Evolutionary conservation across 179 eudicot genomes (phyloP).

Genomic region (Sideroxylon spinosum): DNA sequence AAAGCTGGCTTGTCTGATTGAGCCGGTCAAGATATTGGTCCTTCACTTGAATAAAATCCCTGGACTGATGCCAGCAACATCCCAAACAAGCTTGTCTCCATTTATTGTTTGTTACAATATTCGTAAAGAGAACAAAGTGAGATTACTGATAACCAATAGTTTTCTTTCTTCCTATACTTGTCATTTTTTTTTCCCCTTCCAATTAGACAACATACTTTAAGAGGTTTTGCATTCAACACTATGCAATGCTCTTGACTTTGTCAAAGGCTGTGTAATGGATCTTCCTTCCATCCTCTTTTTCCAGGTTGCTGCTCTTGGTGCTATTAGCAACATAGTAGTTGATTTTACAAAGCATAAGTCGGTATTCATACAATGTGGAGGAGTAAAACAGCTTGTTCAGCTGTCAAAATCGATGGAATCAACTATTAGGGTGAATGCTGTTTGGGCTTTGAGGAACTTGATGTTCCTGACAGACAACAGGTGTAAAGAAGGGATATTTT

Average conservation of each 20-base stretch:
- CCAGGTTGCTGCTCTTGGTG: conserved; percentile 85
- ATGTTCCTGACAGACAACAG: conserved; percentile 55
- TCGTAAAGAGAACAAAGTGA: neutral
- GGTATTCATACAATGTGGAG: conserved; percentile 62
- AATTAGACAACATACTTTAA: neutral
- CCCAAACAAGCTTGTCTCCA: neutral
- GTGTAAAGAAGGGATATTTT: conserved; percentile 58
- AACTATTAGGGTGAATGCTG: conserved; percentile 63
- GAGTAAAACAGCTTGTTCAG: conserved; percentile 74
- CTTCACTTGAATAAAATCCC: neutral
- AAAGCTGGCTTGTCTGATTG: neutral
- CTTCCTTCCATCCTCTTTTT: conserved; percentile 8
- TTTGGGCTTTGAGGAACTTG: conserved; percentile 79
- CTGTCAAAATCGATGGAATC: conserved; percentile 88
- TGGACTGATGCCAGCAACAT: conserved; percentile 5
- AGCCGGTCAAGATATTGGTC: neutral
- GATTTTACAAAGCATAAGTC: conserved; percentile 66
- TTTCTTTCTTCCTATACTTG: neutral
- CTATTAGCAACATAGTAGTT: conserved; percentile 75
- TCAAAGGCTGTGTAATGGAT: neutral
- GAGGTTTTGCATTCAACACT: conserved; percentile 2
- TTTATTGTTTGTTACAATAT: neutral
- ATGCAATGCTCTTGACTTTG: neutral
- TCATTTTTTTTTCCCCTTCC: neutral
- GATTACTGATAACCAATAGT: neutral